Percentiles rank a stretch among this genome's conserved stretches.
These are phyloP conservation scores for Penicillium manginii DNA, from an alignment of 495 filamentous ascomycete genomes.

Conservation along the genomic window DNA sequence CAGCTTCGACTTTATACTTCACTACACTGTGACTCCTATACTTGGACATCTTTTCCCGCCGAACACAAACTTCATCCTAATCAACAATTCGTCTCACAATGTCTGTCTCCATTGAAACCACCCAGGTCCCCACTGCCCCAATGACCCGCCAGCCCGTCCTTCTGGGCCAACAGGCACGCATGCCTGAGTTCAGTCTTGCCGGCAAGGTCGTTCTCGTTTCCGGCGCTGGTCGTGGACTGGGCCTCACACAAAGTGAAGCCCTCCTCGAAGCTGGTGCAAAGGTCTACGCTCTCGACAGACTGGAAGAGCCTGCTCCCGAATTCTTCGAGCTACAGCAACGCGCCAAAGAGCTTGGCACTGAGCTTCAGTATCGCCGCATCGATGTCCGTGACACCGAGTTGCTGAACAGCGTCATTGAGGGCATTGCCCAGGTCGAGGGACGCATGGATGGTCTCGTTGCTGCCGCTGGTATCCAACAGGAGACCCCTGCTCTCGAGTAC, in stretches of 20 bases:
- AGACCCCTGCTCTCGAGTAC: slow-evolving; percentile 72
- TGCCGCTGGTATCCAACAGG: slow-evolving; percentile 74
- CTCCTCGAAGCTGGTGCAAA: slow-evolving; percentile 80
- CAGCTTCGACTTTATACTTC: slow-evolving; percentile 5
- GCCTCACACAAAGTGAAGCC: slow-evolving; percentile 77
- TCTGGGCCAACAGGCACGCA: slow-evolving; percentile 46
- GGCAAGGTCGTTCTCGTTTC: slow-evolving; percentile 79
- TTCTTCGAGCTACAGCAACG: slow-evolving; percentile 67
- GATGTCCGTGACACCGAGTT: slow-evolving; percentile 79
- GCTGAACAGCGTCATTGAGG: slow-evolving; percentile 67
- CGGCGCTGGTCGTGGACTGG: slow-evolving; percentile 78
- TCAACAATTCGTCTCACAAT: slow-evolving; percentile 24
- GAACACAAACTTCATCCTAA: background rate
- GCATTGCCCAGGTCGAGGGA: slow-evolving; percentile 71
- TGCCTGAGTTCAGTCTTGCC: slow-evolving; percentile 80
- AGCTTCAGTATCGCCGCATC: slow-evolving; percentile 76
- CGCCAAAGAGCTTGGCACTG: slow-evolving; percentile 70
- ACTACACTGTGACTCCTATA: slow-evolving; percentile 4
- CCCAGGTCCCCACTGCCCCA: slow-evolving; percentile 30
- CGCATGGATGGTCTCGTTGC: slow-evolving; percentile 78
- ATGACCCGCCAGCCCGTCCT: slow-evolving; percentile 28
- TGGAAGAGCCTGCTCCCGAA: slow-evolving; percentile 52
- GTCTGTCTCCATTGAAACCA: slow-evolving; percentile 49
- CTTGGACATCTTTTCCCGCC: background rate
- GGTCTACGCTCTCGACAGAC: slow-evolving; percentile 53